Conservation (phyloP, 1,284 basidiomycete genomes). For the Phenoliferia sp. region DNA sequence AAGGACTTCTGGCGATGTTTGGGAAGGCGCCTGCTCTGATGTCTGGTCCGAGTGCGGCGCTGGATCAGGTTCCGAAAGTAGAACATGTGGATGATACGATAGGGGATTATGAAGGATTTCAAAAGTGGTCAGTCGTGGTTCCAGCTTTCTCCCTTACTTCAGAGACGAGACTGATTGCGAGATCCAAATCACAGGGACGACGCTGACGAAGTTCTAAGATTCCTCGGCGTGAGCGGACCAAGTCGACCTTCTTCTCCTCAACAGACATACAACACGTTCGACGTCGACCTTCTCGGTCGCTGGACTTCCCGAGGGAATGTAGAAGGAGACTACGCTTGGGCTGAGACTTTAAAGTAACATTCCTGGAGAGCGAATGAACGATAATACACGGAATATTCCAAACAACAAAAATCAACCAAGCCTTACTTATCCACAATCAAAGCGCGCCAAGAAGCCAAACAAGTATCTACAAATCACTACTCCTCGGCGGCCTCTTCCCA, state of each 20-base stretch:
- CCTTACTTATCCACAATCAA: too few species aligned
- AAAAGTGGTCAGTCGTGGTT: neutral
- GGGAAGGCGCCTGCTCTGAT: too few species aligned
- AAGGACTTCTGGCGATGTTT: too few species aligned
- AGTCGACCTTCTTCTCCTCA: neutral
- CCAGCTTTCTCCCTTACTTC: neutral
- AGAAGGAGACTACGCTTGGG: neutral
- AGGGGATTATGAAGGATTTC: neutral
- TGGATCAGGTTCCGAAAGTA: neutral
- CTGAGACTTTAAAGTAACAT: too few species aligned
- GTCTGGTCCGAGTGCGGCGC: too few species aligned
- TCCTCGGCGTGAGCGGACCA: neutral
- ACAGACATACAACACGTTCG: neutral
- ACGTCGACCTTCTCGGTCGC: neutral
- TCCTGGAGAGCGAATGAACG: too few species aligned
- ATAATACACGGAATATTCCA: too few species aligned
- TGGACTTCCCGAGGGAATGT: neutral
- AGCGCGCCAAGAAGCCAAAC: neutral
- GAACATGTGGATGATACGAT: neutral
- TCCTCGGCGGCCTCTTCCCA: neutral
- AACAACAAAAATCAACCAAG: too few species aligned
- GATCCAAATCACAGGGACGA: neutral
- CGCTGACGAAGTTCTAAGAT: neutral
- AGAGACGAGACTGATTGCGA: neutral
- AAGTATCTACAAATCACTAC: neutral